Base-by-base conservation (phyloP, 208 protist genomes). In the Blastocrithidia nonstop region DNA sequence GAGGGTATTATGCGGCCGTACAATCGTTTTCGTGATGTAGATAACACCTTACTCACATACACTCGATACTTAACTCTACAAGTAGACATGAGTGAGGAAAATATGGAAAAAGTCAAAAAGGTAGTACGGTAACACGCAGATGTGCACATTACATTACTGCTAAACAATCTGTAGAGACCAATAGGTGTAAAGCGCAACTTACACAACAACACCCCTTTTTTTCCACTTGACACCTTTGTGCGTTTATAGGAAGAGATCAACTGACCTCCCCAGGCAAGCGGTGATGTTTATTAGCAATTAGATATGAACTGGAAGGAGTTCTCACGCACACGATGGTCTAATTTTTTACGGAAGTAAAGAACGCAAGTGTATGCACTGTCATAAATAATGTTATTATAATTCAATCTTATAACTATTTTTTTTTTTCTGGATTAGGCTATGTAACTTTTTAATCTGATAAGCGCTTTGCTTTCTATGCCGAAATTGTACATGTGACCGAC, bases 291-390 rank as follows among this genome's bases (percentile, higher is more conserved):
- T 40, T 73, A 88, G 41, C 83, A 93, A 51, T 55, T 93, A 11
- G 83, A 93, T 20, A 87, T 87, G 78, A 88, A 88, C 56, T 93
- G 83, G 83, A 93, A 93, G 59, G 83, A 93, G 59, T 93, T 93
- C 54, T 86, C 83, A 4, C 78, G 83, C 6, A 93, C 83, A 15
- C 65, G 83, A 16, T 93, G 83, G 83, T 89, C 83, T 0, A 88
- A 79, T 46, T 93, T 69, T 40, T 61, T 93, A 32, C 65, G 83
- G 20, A 87, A 69, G 29, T 88, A 68, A 35, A 3, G 36, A n/a
- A 5, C 36, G 11, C 36, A 9, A 6, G n/a, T 15, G n/a, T n/a
- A n/a, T n/a, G n/a, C n/a, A n/a, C n/a, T n/a, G n/a, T n/a, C n/a
- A n/a, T n/a, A n/a, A n/a, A 17, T 21, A 4, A 13, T 25, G 9